Evolutionary conservation across 345 rosid genomes (phyloP).

Genomic region (Euclidium syriacum): DNA sequence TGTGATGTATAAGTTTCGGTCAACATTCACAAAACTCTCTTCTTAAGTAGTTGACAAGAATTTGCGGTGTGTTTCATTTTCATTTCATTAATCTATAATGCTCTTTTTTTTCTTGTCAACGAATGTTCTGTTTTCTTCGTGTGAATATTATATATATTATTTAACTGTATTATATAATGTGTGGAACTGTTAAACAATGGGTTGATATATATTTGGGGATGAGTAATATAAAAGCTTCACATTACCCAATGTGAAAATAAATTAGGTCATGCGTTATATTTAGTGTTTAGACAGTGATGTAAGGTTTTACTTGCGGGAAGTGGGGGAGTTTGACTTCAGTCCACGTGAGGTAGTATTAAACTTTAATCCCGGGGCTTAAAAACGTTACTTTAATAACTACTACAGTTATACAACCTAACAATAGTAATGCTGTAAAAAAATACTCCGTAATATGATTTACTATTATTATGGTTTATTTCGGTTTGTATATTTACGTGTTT

Average conservation of each 20-base stretch:
- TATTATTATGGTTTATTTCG: too few relatives aligned
- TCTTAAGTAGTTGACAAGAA: constrained; percentile 1
- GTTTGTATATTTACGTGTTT: too few relatives aligned
- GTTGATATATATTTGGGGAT: not conserved
- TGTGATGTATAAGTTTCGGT: constrained; percentile 26
- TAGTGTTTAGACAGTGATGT: constrained; percentile 27
- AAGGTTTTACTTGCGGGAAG: constrained; percentile 31
- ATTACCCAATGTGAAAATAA: constrained; percentile 21
- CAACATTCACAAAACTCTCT: constrained; percentile 14
- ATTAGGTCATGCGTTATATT: constrained; percentile 31
- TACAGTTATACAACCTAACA: not conserved
- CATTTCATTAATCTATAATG: not conserved
- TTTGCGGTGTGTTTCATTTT: constrained; percentile 10
- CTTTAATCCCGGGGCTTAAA: constrained; percentile 15
- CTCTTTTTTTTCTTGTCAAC: not conserved
- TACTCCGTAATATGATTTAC: too few relatives aligned
- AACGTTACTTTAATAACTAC: constrained; percentile 19
- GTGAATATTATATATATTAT: not conserved
- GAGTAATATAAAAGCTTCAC: constrained; percentile 26
- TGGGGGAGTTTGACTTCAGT: constrained; percentile 17
- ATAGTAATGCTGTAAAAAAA: too few relatives aligned
- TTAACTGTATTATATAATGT: too few relatives aligned
- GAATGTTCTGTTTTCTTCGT: constrained; percentile 9
- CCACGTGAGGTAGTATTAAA: constrained; percentile 21
- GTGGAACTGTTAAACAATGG: not conserved